phyloP scores from a whole-genome alignment of 2,329 filamentous ascomycete species.

The Phialocephala subalpina region DNA sequence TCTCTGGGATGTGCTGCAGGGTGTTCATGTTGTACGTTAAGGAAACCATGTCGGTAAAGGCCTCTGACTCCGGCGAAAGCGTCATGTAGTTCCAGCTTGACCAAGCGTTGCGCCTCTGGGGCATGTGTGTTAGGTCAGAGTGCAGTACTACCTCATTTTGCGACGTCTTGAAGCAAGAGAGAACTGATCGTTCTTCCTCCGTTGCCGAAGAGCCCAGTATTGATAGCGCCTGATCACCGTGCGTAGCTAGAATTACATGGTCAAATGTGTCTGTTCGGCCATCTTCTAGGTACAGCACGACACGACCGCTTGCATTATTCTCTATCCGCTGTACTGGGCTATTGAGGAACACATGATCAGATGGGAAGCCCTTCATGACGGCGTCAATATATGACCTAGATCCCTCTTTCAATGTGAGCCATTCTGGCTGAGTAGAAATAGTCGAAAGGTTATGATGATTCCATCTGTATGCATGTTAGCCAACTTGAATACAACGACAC shows the following conservation, averaged over 20 bases:
- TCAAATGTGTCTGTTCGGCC: constrained; percentile 70
- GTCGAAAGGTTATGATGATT: constrained; percentile 79
- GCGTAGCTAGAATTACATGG: constrained; percentile 80
- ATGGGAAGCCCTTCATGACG: constrained; percentile 72
- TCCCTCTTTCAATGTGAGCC: constrained; percentile 75
- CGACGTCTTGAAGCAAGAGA: constrained; percentile 74
- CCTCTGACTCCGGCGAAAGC: constrained; percentile 50
- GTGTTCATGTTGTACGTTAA: constrained; percentile 89
- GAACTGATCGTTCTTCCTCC: constrained; percentile 65
- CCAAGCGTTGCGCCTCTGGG: constrained; percentile 70
- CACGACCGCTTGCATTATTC: constrained; percentile 61
- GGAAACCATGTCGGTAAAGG: constrained; percentile 67
- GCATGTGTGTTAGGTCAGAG: constrained; percentile 78
- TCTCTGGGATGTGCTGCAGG: constrained; percentile 74
- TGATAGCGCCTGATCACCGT: constrained; percentile 76
- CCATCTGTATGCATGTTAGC: constrained; percentile 57
- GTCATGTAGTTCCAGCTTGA: constrained; percentile 84
- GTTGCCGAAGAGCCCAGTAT: constrained; percentile 39
- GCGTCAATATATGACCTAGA: constrained; percentile 76
- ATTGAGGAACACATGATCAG: constrained; percentile 72
- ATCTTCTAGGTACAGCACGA: constrained; percentile 62
- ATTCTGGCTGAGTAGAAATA: constrained; percentile 67
- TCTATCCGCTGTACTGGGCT: constrained; percentile 64
- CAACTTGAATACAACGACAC: neutral
- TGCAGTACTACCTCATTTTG: constrained; percentile 81